Evolutionary conservation across 495 filamentous ascomycete genomes (phyloP).

Genomic region (Aspergillus sparsus): DNA sequence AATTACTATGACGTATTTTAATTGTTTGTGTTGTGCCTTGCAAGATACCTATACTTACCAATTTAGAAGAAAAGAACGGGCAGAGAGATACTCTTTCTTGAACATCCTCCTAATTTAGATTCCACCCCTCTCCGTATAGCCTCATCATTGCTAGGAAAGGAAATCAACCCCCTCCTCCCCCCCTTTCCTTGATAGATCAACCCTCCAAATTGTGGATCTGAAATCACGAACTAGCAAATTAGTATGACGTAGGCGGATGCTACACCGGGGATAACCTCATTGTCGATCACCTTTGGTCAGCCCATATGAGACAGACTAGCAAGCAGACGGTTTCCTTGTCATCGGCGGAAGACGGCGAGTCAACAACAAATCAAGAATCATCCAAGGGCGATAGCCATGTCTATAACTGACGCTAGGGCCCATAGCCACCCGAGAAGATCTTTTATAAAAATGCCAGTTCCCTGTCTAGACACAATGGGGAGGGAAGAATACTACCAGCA

Average conservation of each 20-base stretch:
- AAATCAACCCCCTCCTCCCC: too few relatives aligned
- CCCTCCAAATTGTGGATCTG: too few relatives aligned
- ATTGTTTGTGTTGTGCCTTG: too few relatives aligned
- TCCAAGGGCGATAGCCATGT: background rate
- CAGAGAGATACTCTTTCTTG: too few relatives aligned
- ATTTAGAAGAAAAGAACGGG: too few relatives aligned
- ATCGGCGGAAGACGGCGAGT: slow-evolving; percentile 3
- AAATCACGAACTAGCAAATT: background rate
- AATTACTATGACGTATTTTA: too few relatives aligned
- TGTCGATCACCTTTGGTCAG: background rate
- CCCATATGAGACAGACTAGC: slow-evolving; percentile 1
- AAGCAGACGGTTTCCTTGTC: background rate
- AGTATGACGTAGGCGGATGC: background rate
- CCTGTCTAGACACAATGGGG: background rate
- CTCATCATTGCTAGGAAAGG: too few relatives aligned
- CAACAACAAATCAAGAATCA: background rate
- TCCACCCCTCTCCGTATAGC: too few relatives aligned
- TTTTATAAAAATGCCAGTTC: background rate
- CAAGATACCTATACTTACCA: too few relatives aligned
- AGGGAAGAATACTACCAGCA: background rate
- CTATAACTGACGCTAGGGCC: background rate
- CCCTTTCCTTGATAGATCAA: too few relatives aligned
- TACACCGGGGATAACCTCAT: background rate
- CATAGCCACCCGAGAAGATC: background rate
- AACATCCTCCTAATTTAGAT: too few relatives aligned